phyloP scores from a whole-genome alignment of 139 green algal genomes.

The Chlamydomonas schloesseri region DNA sequence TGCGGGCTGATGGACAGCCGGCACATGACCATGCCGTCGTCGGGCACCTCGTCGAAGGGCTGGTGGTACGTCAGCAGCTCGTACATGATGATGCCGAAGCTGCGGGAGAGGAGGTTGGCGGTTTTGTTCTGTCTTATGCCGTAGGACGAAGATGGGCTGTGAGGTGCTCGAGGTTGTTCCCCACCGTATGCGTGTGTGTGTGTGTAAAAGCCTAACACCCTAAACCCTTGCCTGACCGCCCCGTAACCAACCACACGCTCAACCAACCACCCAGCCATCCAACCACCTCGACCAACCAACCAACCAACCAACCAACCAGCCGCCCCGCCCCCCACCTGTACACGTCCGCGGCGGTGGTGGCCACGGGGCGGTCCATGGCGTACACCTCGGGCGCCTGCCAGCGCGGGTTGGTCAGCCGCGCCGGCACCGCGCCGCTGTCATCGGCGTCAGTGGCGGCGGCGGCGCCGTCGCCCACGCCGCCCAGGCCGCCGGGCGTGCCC shows the following conservation, averaged over 20 bases:
- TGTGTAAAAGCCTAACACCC: too few relatives aligned
- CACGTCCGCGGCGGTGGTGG: slow-evolving; percentile 35
- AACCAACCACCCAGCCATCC: too few relatives aligned
- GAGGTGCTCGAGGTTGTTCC: too few relatives aligned
- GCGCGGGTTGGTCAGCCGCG: slow-evolving; percentile 35
- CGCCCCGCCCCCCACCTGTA: not conserved
- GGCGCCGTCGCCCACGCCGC: too few relatives aligned
- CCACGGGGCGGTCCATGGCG: slow-evolving; percentile 2
- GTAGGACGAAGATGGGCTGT: too few relatives aligned
- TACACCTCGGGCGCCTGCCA: slow-evolving; percentile 48
- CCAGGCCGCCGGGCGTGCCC: not conserved
- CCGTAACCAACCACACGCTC: too few relatives aligned
- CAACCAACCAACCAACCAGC: too few relatives aligned
- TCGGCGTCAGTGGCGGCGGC: not conserved
- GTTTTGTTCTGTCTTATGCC: too few relatives aligned
- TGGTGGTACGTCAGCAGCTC: slow-evolving; percentile 42
- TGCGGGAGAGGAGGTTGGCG: too few relatives aligned
- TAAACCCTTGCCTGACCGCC: too few relatives aligned
- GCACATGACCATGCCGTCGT: slow-evolving; percentile 25
- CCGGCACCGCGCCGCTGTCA: not conserved
- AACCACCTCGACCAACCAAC: too few relatives aligned
- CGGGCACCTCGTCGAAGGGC: slow-evolving; percentile 17
- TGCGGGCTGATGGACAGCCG: not conserved
- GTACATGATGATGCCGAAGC: slow-evolving; percentile 53
- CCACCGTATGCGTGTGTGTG: too few relatives aligned